Evolutionary conservation across 305 asterid genomes (phyloP), one percentile per base, ranked within the genome.

Genomic region (Euphrasia arctica): DNA sequence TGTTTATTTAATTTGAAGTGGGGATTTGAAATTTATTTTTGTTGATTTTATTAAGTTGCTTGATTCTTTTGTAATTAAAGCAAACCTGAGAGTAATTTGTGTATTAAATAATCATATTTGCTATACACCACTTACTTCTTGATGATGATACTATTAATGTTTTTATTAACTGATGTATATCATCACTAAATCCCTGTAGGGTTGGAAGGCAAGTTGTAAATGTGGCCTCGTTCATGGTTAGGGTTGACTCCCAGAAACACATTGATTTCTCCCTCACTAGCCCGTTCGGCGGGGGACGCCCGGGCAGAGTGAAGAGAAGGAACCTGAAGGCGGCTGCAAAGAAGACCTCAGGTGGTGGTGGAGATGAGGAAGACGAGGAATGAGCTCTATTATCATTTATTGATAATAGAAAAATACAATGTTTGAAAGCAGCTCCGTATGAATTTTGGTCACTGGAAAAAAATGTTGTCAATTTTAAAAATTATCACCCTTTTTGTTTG

Each of bases 181-280:
- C 11, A 11, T 11, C 7, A 13, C 9, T 5, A 9, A 39, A 39
- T 1, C 45, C 0, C 45, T 74, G 51, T 72, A 82, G 89, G 74
- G 89, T 83, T 74, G 89, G 84, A 57, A 76, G 86, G 70, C 86
- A 83, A 65, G 89, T 78, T 39, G 89, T 83, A 5, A 83, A 83
- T 32, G 89, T 83, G 54, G 79, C 86, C 5, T 83, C 89, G 0
- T 80, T 83, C 67, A 55, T 83, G 76, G 89, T 83, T 69, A 80
- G 79, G 62, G 75, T 83, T 22, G 89, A 83, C 55, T 83, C 89
- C 1, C 85, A 80, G 74, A 78, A 83, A 65, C 85, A 83, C 67
- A 76, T 83, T 32, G 85, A 83, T 50, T 83, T 83, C 79, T 83
- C 88, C 7, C 82, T 83, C 11, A 83, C 85, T 2, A 83, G 88